phyloP scores from a whole-genome alignment of 805 yeast genomes.

The Kregervanrija pseudodelftensis region DNA sequence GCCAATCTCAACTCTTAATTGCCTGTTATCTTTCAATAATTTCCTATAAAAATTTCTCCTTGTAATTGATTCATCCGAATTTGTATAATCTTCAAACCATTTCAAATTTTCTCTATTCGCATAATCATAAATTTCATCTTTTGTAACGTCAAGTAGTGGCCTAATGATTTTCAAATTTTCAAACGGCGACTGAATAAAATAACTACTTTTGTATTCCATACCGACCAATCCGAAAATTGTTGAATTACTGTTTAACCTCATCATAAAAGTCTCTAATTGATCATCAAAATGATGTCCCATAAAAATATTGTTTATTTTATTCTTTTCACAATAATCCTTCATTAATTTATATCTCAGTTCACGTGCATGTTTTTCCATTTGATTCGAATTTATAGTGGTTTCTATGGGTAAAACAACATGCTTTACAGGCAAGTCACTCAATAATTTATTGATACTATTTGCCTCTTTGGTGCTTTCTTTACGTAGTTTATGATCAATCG shows the following conservation, averaged over 20 bases:
- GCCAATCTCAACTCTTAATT: constrained; percentile 8
- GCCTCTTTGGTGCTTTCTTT: constrained; percentile 46
- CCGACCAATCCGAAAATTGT: constrained; percentile 55
- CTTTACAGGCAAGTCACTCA: constrained; percentile 15
- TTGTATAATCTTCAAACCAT: constrained; percentile 73
- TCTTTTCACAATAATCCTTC: constrained; percentile 30
- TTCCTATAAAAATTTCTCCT: constrained; percentile 49
- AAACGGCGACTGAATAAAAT: constrained; percentile 9
- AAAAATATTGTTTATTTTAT: constrained; percentile 32
- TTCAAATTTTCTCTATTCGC: constrained; percentile 33
- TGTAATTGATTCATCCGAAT: constrained; percentile 46
- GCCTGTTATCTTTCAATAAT: constrained; percentile 11
- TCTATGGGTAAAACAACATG: constrained; percentile 22
- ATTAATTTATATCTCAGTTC: constrained; percentile 42
- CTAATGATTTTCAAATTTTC: constrained; percentile 29
- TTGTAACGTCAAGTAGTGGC: constrained; percentile 46
- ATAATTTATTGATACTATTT: constrained; percentile 19
- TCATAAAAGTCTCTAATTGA: constrained; percentile 61
- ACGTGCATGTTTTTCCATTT: constrained; percentile 53
- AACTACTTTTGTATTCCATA: constrained; percentile 25
- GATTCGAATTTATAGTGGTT: constrained; percentile 8
- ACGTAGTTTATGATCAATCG: constrained; percentile 60
- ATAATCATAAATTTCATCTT: constrained; percentile 37
- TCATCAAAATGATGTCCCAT: constrained; percentile 70
- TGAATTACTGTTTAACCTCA: constrained; percentile 42